Evolutionary conservation across 805 yeast species (phyloP), one percentile per base, ranked within the genome.

Genomic region (Gaillardinia entomophila): DNA sequence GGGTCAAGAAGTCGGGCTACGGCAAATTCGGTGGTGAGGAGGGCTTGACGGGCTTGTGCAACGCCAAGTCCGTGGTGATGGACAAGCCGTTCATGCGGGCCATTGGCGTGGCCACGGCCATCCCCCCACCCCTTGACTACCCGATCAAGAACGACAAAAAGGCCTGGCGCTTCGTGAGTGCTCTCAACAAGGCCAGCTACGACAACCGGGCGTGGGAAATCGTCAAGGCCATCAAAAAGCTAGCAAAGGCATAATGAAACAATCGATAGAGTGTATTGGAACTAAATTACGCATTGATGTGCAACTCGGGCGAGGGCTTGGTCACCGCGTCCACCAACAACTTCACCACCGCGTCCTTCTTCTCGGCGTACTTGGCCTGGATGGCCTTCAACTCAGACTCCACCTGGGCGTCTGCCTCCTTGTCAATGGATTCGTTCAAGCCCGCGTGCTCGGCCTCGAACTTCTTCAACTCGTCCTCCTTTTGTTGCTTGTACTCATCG

Each of bases 1-100:
- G 99, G 19, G 75, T 75, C 17, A 80, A 80, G 45, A 92, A 88
- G 28, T 83, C 95, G 4, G 99, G 99, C 0, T 92, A 88, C 52
- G 98, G 98, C 36, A 90, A 90, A 55, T 92, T 92, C 64, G 96
- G 96, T 15, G 99, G 99, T 29, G 95, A 82, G 53, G 99, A 92
- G 66, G 99, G 99, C 2, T 68, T 92, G 27, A 75, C 86, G 26
- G 97, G 96, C 0, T 66, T 92, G 28, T 90, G 97, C 55, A 71
- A 79, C 35, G 84, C 87, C 34, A 92, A 92, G 53, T 79, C 94
- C 27, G 75, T 92, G 3, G 88, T 96, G 38, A 82, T 75, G 66
- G 97, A 92, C 61, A 78, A 75, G 42, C 73, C 82, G 28, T 79
- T 90, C 16, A 75, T 86, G 44, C 42, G 71, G 35, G 46, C 56